These are phyloP conservation scores for Tardiomyces digboiensis DNA, from an alignment of 1,139 yeast species.

Conservation along the genomic window DNA sequence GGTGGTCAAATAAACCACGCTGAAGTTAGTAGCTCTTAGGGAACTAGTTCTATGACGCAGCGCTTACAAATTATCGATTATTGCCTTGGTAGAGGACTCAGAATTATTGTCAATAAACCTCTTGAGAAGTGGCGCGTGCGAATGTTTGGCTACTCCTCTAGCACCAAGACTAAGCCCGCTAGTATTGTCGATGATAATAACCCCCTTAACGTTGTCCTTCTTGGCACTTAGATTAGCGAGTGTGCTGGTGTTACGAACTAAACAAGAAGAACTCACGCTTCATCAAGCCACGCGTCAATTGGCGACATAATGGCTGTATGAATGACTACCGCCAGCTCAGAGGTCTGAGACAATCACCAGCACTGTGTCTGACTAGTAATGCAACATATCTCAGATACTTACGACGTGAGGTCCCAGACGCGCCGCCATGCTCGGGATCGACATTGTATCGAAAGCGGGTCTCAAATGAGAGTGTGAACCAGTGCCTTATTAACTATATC, in stretches of 20 bases:
- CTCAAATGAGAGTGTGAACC: too few relatives aligned
- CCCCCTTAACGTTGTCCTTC: conserved; percentile 18
- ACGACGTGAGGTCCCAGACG: too few relatives aligned
- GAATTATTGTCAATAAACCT: background rate
- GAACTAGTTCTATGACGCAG: too few relatives aligned
- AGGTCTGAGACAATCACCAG: too few relatives aligned
- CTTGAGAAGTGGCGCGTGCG: conserved; percentile 18
- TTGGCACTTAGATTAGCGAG: conserved; percentile 8
- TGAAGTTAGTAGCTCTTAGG: background rate
- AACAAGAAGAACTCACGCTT: conserved; percentile 12
- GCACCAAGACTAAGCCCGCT: conserved; percentile 21
- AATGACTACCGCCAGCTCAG: too few relatives aligned
- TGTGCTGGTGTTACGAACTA: conserved; percentile 1
- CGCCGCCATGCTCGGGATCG: too few relatives aligned
- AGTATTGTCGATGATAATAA: conserved; percentile 14
- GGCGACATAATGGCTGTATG: conserved; percentile 3
- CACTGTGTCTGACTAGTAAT: too few relatives aligned
- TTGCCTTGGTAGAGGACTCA: background rate
- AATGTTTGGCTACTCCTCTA: conserved; percentile 19
- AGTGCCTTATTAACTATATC: too few relatives aligned
- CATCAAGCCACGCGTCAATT: conserved; percentile 17
- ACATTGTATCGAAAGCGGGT: too few relatives aligned
- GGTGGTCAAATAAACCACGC: background rate
- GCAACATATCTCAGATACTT: too few relatives aligned
- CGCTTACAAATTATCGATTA: background rate